Base-by-base conservation (phyloP, 345 rosid genomes). In the Xanthoceras sorbifolium region DNA sequence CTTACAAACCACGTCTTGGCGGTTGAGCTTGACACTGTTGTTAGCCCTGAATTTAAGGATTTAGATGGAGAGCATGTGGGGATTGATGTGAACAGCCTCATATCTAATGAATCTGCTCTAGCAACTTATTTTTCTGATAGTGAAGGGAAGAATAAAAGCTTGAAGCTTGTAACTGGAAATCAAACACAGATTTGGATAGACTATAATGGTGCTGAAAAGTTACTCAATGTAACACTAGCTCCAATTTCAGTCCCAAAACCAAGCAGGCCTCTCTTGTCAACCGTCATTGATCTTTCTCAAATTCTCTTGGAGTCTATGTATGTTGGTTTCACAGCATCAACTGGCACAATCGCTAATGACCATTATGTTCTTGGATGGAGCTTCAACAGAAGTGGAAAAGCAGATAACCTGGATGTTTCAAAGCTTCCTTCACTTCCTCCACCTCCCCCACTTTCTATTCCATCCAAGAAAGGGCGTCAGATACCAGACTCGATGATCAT, bases 311-410 rank as follows among this genome's bases (percentile, higher is more conserved):
- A 87, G 38, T 57, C 80, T 20, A 78, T 85, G 85, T 80, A 64
- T 67, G 80, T 90, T 0, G 97, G 96, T 29, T 85, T 93, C 85
- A 78, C 89, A 0, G 85, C 90, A 9, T 67, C 92, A 12, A 89
- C 92, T 0, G 88, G 92, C 5, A 64, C 84, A 0, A 17, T 82
- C 11, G 5, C 71, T 26, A 83, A 87, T 42, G 34, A 81, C 34
- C 93, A 90, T 15, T 76, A 83, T 8, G 73, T 90, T 44, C 77
- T 85, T 48, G 92, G 97, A 31, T 92, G 95, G 93, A 92, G 93
- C 76, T 92, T 84, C 75, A 84, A 36, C 48, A 70, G 54, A 52
- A 89, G 82, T 12, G 91, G 88, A 26, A 78, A 79, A 81, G 86
- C 89, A 42, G 38, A 80, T 31, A 79, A 75, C 17, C 80, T 91